Conservation (phyloP, 2,329 filamentous ascomycete species). For the Colletotrichum tabaci region DNA sequence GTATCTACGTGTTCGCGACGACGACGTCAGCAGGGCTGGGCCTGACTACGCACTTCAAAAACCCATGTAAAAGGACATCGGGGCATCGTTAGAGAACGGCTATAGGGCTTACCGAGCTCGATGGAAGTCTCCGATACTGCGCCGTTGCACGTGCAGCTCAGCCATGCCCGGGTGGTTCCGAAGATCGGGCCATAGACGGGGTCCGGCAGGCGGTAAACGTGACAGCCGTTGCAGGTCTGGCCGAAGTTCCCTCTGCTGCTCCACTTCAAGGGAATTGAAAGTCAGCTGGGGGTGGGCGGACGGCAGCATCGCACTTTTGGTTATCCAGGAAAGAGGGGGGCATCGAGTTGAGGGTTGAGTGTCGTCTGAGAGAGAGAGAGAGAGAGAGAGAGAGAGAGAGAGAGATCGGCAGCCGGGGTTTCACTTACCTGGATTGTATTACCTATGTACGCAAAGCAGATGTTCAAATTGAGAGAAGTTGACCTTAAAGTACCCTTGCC, state of each 20-base stretch:
- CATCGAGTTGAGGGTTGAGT: too few relatives aligned
- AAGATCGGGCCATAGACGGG: conserved; percentile 29
- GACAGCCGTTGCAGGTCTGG: conserved; percentile 46
- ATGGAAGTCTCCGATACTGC: conserved; percentile 12
- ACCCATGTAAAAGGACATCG: too few relatives aligned
- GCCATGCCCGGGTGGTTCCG: conserved; percentile 25
- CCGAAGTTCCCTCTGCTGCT: conserved; percentile 40
- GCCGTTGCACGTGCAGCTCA: conserved; percentile 37
- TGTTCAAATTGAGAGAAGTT: conserved; percentile 33
- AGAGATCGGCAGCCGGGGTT: neutral
- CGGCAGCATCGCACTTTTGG: conserved; percentile 37
- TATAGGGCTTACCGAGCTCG: conserved; percentile 24
- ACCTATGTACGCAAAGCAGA: conserved; percentile 24
- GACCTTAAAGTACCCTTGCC: conserved; percentile 29
- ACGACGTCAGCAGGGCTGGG: neutral
- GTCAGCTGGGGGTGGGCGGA: neutral
- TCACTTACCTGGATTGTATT: conserved; percentile 29
- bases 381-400: too few relatives aligned
- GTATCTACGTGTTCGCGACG: neutral
- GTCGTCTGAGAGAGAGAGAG: neutral
- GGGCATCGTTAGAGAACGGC: neutral
- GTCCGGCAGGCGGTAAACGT: conserved; percentile 39
- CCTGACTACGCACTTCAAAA: neutral
- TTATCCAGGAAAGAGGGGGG: too few relatives aligned
- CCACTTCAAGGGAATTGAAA: conserved; percentile 9